Evolutionary conservation across 768 basidiomycete genomes (phyloP), one percentile per base, ranked within the genome.

Genomic region (button mushroom (Agaricus bisporus)): DNA sequence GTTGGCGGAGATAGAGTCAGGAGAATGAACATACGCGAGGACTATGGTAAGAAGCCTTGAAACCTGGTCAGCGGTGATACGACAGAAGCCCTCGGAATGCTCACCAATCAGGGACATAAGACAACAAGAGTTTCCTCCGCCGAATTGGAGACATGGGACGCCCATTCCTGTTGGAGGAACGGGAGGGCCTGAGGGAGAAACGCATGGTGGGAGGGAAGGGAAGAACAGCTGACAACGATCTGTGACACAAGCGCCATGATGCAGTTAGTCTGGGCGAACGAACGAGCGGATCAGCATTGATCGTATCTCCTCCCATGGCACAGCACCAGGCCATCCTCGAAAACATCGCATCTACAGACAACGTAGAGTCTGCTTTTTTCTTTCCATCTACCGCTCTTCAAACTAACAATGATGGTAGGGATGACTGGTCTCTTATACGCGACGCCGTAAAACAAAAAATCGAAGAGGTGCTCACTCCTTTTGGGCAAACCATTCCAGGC

Each of bases 81-180:
- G 54, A 25, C 5, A 7, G 32, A 32, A 39, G 36, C 37, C n/a
- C 5, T 14, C 6, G 38, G 10, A 35, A 56, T 11, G 11, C 80
- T 51, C 56, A 89, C 88, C 89, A 91, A 61, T 91, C 89, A 0
- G 86, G 85, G 20, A 79, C 77, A 68, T 91, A 91, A 3, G 85
- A 85, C 38, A 72, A 61, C 18, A 88, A 56, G 9, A 88, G 66
- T 54, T 73, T 70, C 55, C 71, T 65, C 32, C 71, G 68, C 46
- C 73, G 61, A 20, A 60, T 48, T 22, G 70, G 36, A 28, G 70
- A 60, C 36, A 75, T 62, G 22, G 64, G 63, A 28, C 51, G 37
- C n/a, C 15, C 39, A 22, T 49, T 36, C 8, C 60, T 52, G 44
- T 58, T 57, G 49, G 56, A 39, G 39, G 35, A 49, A 50, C 61